Percentiles rank a stretch among this genome's conserved stretches.
phyloP scores from a whole-genome alignment of 306 rosid genomes.

The Pterocarpus macrocarpus region DNA sequence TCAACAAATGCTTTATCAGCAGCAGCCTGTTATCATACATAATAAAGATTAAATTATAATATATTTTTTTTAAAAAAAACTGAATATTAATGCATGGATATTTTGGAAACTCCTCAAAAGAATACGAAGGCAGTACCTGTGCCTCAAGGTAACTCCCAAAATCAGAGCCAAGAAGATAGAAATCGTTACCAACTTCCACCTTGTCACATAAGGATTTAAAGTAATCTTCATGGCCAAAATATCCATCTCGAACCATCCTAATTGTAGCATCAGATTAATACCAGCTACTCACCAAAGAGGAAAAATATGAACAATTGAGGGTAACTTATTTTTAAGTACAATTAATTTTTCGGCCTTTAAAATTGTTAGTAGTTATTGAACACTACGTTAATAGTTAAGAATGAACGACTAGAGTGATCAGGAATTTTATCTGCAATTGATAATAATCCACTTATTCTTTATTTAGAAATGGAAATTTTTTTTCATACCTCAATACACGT shows the following conservation, averaged over 20 bases:
- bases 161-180: constrained; percentile 72
- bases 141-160: constrained; percentile 78
- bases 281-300: constrained; percentile 6
- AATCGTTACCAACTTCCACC: constrained; percentile 65
- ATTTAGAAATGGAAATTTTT: constrained; percentile 15
- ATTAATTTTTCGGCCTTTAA: background rate
- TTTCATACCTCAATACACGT: constrained; percentile 65
- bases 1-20: constrained; percentile 74
- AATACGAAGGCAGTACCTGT: constrained; percentile 60
- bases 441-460: constrained; percentile 16
- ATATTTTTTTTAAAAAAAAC: background rate
- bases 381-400: background rate
- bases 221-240: constrained; percentile 69
- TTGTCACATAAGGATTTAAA: constrained; percentile 71
- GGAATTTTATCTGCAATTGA: constrained; percentile 6
- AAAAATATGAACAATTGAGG: background rate
- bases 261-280: constrained; percentile 38
- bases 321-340: constrained; percentile 3
- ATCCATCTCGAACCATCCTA: constrained; percentile 81
- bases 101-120: constrained; percentile 15
- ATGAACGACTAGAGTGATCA: background rate
- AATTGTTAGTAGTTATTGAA: constrained; percentile 1
- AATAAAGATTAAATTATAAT: constrained; percentile 12
- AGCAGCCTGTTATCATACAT: constrained; percentile 61
- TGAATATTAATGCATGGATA: background rate